Percentiles rank a stretch among this genome's conserved stretches.
Conservation (phyloP, 352 stramenopile species). For the Phytophthora tentaculata region DNA sequence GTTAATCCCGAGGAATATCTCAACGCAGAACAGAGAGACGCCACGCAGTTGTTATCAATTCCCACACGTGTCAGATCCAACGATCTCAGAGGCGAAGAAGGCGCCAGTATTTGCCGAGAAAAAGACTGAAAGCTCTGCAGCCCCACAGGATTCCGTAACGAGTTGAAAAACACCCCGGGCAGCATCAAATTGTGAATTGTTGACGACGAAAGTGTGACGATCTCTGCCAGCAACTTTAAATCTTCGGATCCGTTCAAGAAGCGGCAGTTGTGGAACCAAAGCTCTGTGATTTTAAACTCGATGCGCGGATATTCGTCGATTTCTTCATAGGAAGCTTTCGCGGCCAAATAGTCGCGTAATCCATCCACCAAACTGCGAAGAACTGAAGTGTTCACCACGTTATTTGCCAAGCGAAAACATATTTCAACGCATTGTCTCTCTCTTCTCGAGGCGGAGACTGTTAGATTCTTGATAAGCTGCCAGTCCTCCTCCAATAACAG, state of each 20-base stretch:
- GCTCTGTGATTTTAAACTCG: constrained; percentile 23
- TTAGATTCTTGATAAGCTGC: constrained; percentile 11
- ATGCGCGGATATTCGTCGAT: neutral
- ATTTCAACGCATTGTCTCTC: constrained; percentile 19
- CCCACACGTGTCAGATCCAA: constrained; percentile 32
- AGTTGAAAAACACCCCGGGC: constrained; percentile 26
- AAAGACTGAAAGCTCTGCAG: constrained; percentile 27
- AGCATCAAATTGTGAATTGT: constrained; percentile 27
- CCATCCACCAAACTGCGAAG: constrained; percentile 24
- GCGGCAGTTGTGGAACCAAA: constrained; percentile 32
- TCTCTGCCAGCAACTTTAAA: constrained; percentile 20
- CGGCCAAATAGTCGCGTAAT: constrained; percentile 8
- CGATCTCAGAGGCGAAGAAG: constrained; percentile 31
- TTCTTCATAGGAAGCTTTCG: neutral
- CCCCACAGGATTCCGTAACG: constrained; percentile 17
- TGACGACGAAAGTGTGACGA: constrained; percentile 27
- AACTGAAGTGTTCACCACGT: constrained; percentile 22
- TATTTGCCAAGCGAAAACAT: constrained; percentile 18
- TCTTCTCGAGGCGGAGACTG: neutral
- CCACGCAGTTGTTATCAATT: constrained; percentile 25
- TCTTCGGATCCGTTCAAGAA: constrained; percentile 26
- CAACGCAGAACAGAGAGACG: constrained; percentile 37
- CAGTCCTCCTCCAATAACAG: constrained; percentile 17
- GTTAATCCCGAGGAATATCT: constrained; percentile 27
- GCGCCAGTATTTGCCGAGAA: constrained; percentile 12